phyloP scores from a whole-genome alignment of 257 asterid genomes.

The Solanum paucissectum region DNA sequence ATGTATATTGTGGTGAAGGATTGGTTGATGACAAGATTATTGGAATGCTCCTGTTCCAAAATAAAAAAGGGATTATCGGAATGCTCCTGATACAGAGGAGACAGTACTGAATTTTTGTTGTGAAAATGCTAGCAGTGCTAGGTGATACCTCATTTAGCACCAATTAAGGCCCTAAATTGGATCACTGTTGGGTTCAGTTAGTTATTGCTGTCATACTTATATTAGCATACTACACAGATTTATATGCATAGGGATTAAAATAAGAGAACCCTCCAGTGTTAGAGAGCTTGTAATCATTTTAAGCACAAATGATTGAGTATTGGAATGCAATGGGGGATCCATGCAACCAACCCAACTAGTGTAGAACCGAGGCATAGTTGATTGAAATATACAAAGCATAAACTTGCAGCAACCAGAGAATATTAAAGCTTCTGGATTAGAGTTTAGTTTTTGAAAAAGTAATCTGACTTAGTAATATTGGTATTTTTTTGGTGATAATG shows the following conservation, averaged over 20 bases:
- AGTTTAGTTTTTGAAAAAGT: not conserved
- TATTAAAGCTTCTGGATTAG: not conserved
- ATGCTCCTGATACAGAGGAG: not conserved
- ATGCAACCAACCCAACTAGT: not conserved
- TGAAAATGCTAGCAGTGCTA: not conserved
- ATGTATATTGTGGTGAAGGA: not conserved
- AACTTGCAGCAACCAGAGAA: not conserved
- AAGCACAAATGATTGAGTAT: not conserved
- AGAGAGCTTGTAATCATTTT: not conserved
- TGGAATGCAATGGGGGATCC: not conserved
- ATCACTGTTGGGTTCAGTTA: not conserved
- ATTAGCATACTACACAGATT: not conserved
- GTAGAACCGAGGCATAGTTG: not conserved
- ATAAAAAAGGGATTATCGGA: not conserved
- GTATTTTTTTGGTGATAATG: not conserved
- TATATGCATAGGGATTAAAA: not conserved
- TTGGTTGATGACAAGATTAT: not conserved
- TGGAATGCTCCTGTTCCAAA: not conserved
- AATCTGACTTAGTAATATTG: not conserved
- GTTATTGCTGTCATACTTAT: not conserved
- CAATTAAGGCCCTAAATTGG: not conserved
- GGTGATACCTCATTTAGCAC: not conserved
- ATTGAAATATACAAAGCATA: not conserved
- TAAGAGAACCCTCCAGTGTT: not conserved
- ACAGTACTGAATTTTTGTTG: not conserved